phyloP scores from a whole-genome alignment of 139 green algal species.

The Pedinophyceae sp. region DNA sequence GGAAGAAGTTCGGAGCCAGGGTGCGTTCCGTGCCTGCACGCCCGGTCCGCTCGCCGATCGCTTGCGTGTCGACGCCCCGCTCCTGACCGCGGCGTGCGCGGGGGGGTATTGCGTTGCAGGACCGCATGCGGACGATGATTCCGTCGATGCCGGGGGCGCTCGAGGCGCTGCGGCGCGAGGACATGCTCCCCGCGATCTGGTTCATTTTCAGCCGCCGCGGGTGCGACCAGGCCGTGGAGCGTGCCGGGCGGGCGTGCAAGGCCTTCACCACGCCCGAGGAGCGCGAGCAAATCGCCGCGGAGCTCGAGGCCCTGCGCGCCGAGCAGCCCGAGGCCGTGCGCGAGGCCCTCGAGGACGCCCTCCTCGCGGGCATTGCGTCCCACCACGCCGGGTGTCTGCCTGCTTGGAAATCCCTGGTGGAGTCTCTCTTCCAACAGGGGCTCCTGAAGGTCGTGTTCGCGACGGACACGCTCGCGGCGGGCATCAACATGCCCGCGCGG shows the following conservation, averaged over 20 bases:
- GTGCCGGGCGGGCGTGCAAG: background rate
- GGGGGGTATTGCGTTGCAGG: too few relatives aligned
- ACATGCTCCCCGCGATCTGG: slow-evolving; percentile 80
- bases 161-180: slow-evolving; percentile 11
- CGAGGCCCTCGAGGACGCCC: slow-evolving; percentile 29
- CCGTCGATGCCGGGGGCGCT: slow-evolving; percentile 15
- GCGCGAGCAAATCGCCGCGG: slow-evolving; percentile 25
- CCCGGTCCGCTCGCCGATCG: too few relatives aligned
- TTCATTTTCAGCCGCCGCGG: slow-evolving; percentile 71
- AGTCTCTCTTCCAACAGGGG: slow-evolving; percentile 72
- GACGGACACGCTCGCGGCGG: slow-evolving; percentile 89
- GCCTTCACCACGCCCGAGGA: slow-evolving; percentile 14
- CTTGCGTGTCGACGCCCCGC: too few relatives aligned
- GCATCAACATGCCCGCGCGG: slow-evolving; percentile 96
- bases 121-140: too few relatives aligned
- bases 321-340: slow-evolving; percentile 62
- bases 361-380: slow-evolving; percentile 52
- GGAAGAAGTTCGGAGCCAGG: too few relatives aligned
- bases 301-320: slow-evolving; percentile 30
- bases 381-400: slow-evolving; percentile 89
- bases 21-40: too few relatives aligned
- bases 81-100: too few relatives aligned
- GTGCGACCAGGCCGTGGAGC: slow-evolving; percentile 39
- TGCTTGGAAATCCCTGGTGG: slow-evolving; percentile 79
- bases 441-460: slow-evolving; percentile 79